These are phyloP conservation scores for Calonectria ilicicola DNA, from an alignment of 2,329 filamentous ascomycete species.

Conservation along the genomic window DNA sequence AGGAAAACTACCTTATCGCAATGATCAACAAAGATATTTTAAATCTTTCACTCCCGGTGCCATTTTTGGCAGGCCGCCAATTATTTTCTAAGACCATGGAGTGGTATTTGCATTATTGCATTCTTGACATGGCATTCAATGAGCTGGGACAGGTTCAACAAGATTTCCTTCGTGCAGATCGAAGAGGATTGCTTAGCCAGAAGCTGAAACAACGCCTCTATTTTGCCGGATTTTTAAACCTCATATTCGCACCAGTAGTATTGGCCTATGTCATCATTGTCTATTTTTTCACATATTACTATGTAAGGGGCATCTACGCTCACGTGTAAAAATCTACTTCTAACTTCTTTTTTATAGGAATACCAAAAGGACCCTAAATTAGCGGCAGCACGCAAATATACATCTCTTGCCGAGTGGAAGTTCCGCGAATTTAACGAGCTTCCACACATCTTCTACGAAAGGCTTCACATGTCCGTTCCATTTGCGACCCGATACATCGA, in stretches of 20 bases:
- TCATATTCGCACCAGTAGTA: conserved; percentile 87
- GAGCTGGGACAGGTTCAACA: conserved; percentile 88
- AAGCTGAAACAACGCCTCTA: conserved; percentile 82
- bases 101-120: conserved; percentile 91
- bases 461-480: conserved; percentile 93
- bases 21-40: conserved; percentile 97
- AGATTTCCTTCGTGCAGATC: conserved; percentile 85
- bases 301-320: conserved; percentile 63
- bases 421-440: conserved; percentile 99
- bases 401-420: conserved; percentile 95
- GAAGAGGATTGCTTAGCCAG: conserved; percentile 81
- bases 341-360: conserved; percentile 67
- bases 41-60: conserved; percentile 86
- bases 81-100: conserved; percentile 91
- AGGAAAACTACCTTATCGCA: conserved; percentile 96
- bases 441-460: conserved; percentile 88
- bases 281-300: conserved; percentile 96
- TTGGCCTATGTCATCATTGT: conserved; percentile 88
- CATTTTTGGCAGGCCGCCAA: conserved; percentile 82
- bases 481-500: conserved; percentile 93
- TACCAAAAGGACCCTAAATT: conserved; percentile 95
- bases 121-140: conserved; percentile 95
- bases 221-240: conserved; percentile 87
- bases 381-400: conserved; percentile 86
- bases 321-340: too few relatives aligned